Evolutionary conservation across 495 filamentous ascomycete genomes (phyloP), one percentile per base, ranked within the genome.

Genomic region (Amniculicola lignicola): DNA sequence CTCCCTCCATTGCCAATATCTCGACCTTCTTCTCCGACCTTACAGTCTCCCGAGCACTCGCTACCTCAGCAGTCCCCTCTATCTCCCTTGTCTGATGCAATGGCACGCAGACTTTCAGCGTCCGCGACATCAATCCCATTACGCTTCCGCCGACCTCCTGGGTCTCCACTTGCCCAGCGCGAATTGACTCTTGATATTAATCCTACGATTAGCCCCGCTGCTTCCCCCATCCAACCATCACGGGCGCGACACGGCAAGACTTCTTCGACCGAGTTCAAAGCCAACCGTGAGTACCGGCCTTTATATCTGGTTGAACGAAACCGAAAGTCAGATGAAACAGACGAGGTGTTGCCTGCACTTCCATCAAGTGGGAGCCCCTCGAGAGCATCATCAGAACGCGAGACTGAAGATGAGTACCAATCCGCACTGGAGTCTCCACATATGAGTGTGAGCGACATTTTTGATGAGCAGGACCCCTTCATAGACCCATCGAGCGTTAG

Each of bases 221-320:
- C 27, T 21, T 67, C 70, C 24, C 67, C 69, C 38, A 28, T 59
- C n/a, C 52, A 61, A 15, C 43, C 58, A 3, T n/a, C 61, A 18
- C 37, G 55, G 9, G 14, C 48, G 11, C 42, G 51, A 11, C 64
- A 67, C 42, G 49, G 54, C 42, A 61, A 66, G 19, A 22, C 59
- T 7, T 33, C 47, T n/a, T 73, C 70, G 3, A 60, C 50, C 6
- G 70, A 72, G 55, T 68, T 68, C 61, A 61, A 51, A 36, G 36
- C 25, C 14, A 57, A 56, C 6, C 52, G 61, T 11, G 70, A 70
- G 23, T 67, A 69, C 46, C 52, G 70, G 19, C 73, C 73, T 4
- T 39, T 75, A 18, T 74, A 73, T 52, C 67, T 75, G 14, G 59
- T 74, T 9, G 73, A 75, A 46, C 60, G 67, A 10, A 73, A 73